These are phyloP conservation scores for Alternaria triticina DNA, from an alignment of 2,329 filamentous ascomycete species.

Conservation along the genomic window DNA sequence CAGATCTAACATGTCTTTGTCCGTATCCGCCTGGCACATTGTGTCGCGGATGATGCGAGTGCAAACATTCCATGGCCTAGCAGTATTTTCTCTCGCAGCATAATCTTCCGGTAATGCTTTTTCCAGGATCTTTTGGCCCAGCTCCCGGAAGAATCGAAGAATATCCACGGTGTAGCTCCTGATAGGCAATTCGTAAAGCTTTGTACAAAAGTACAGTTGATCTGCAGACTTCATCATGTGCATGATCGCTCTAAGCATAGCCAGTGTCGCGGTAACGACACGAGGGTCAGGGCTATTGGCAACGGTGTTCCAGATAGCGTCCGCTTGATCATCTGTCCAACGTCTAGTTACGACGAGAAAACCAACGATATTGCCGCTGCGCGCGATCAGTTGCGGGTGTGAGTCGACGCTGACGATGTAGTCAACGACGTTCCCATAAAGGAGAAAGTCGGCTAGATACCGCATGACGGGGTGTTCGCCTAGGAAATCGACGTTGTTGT, in stretches of 20 bases:
- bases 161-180: slow-evolving; percentile 40
- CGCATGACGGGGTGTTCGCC: slow-evolving; percentile 63
- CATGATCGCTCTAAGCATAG: slow-evolving; percentile 64
- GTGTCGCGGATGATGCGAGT: slow-evolving; percentile 76
- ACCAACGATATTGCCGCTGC: slow-evolving; percentile 82
- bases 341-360: slow-evolving; percentile 82
- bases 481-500: slow-evolving; percentile 54
- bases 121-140: slow-evolving; percentile 28
- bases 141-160: slow-evolving; percentile 37
- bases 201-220: slow-evolving; percentile 69
- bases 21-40: slow-evolving; percentile 61
- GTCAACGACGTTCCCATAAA: slow-evolving; percentile 74
- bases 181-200: slow-evolving; percentile 61
- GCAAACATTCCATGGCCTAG: slow-evolving; percentile 60
- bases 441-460: slow-evolving; percentile 73
- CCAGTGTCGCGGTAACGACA: slow-evolving; percentile 79
- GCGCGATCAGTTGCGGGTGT: slow-evolving; percentile 85
- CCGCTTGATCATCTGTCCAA: slow-evolving; percentile 74
- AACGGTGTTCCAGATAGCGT: slow-evolving; percentile 84
- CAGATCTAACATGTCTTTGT: slow-evolving; percentile 66
- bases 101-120: slow-evolving; percentile 16
- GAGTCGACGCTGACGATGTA: slow-evolving; percentile 92
- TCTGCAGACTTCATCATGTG: slow-evolving; percentile 51
- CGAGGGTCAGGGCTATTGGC: slow-evolving; percentile 82
- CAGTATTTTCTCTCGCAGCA: slow-evolving; percentile 28